Conservation (phyloP, 2,329 filamentous ascomycete genomes). For the Epichloe gansuensis region DNA sequence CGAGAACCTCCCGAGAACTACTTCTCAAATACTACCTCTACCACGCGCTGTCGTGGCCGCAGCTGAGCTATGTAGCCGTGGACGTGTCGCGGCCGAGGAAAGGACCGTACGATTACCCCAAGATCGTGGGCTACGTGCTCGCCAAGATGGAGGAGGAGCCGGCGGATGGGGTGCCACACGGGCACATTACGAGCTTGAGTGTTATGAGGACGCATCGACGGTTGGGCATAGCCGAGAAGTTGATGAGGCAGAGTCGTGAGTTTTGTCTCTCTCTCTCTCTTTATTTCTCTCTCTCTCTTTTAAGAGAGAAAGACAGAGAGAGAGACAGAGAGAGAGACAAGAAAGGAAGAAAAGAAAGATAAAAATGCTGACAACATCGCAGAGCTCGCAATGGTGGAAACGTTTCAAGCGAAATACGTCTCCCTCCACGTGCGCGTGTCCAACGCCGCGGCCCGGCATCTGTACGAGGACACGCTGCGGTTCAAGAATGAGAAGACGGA, state of each 20-base stretch:
- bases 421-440: constrained; percentile 91
- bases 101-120: constrained; percentile 78
- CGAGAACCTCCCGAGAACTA: constrained; percentile 98
- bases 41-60: constrained; percentile 95
- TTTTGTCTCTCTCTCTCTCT: constrained; percentile 13
- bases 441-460: constrained; percentile 79
- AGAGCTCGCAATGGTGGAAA: constrained; percentile 96
- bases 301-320: neutral
- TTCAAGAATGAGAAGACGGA: constrained; percentile 83
- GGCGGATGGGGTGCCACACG: constrained; percentile 77
- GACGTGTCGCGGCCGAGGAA: constrained; percentile 72
- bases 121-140: constrained; percentile 97
- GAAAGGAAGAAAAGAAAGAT: too few relatives aligned
- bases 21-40: constrained; percentile 99
- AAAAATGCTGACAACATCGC: neutral
- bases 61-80: constrained; percentile 92
- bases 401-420: constrained; percentile 82
- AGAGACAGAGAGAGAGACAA: too few relatives aligned
- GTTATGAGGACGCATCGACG: constrained; percentile 94
- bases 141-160: constrained; percentile 99
- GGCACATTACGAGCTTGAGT: constrained; percentile 88
- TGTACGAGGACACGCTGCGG: constrained; percentile 85
- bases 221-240: constrained; percentile 86
- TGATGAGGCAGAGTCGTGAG: constrained; percentile 93
- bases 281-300: neutral